These are phyloP conservation scores for Sedum album DNA, from an alignment of 164 flowering plant species.

Conservation along the genomic window DNA sequence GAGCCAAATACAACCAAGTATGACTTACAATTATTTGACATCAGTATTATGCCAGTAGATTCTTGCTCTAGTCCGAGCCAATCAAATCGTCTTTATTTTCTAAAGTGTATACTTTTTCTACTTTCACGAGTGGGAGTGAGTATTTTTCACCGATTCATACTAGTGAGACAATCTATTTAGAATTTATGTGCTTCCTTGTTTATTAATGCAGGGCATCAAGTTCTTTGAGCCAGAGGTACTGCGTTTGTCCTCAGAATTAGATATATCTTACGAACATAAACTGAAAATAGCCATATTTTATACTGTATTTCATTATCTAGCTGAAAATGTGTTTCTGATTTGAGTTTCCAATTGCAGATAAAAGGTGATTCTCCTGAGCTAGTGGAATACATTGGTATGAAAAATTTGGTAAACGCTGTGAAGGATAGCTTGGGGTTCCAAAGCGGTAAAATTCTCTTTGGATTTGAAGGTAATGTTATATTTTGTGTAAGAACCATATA, in stretches of 20 bases:
- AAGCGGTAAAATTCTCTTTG: conserved; percentile 69
- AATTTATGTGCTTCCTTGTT: background rate
- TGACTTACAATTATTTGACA: conserved; percentile 6
- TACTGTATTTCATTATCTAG: background rate
- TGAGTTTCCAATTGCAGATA: conserved; percentile 37
- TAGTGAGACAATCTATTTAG: background rate
- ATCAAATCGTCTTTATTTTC: background rate
- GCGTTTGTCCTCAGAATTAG: conserved; percentile 14
- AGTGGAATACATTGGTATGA: conserved; percentile 87
- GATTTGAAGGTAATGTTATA: conserved; percentile 64
- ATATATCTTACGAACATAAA: conserved; percentile 8
- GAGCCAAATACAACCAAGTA: conserved; percentile 93
- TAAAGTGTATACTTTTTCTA: background rate
- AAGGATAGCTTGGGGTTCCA: conserved; percentile 60
- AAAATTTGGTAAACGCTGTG: conserved; percentile 68
- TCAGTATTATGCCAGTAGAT: background rate
- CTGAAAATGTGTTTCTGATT: background rate
- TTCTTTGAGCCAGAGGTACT: conserved; percentile 97
- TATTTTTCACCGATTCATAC: background rate
- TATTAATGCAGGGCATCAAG: conserved; percentile 78
- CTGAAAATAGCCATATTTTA: too few relatives aligned
- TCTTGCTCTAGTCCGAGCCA: background rate
- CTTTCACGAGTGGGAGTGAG: background rate
- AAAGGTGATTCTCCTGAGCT: conserved; percentile 94
- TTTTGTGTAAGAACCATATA: background rate